Evolutionary conservation across 148 eudicot genomes (phyloP).

Genomic region (Rheum nobile): DNA sequence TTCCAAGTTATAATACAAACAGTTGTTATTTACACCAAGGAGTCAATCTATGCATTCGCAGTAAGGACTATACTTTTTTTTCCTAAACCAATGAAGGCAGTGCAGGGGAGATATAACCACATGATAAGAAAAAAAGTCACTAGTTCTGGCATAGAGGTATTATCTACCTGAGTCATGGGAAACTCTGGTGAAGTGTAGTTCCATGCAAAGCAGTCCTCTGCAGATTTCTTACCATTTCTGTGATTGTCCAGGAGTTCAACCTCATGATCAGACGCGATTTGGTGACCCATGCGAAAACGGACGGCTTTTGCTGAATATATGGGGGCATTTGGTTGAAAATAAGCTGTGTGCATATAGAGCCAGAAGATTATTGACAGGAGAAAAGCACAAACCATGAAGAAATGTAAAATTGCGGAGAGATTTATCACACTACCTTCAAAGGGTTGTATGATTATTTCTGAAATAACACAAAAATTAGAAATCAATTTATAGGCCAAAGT

Average conservation of each 20-base stretch:
- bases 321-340: conserved; percentile 51
- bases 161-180: conserved; percentile 67
- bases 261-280: conserved; percentile 21
- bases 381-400: background rate
- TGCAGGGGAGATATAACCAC: background rate
- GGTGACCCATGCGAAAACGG: conserved; percentile 67
- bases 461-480: conserved; percentile 48
- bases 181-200: conserved; percentile 72
- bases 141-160: background rate
- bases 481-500: conserved; percentile 44
- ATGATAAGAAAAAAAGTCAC: background rate
- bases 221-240: conserved; percentile 16
- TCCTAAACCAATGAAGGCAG: background rate
- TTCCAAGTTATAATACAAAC: conserved; percentile 14
- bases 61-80: background rate
- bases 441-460: conserved; percentile 52
- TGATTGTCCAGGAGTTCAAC: conserved; percentile 11
- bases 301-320: conserved; percentile 78
- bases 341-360: conserved; percentile 41
- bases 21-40: background rate
- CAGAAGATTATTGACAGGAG: background rate
- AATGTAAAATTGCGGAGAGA: background rate
- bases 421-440: conserved; percentile 39
- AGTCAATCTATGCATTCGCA: background rate
- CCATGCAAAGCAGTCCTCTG: conserved; percentile 62